Evolutionary conservation across 1,284 basidiomycete species (phyloP), one percentile per base, ranked within the genome.

Genomic region (Cutaneotrichosporon cutaneum): DNA sequence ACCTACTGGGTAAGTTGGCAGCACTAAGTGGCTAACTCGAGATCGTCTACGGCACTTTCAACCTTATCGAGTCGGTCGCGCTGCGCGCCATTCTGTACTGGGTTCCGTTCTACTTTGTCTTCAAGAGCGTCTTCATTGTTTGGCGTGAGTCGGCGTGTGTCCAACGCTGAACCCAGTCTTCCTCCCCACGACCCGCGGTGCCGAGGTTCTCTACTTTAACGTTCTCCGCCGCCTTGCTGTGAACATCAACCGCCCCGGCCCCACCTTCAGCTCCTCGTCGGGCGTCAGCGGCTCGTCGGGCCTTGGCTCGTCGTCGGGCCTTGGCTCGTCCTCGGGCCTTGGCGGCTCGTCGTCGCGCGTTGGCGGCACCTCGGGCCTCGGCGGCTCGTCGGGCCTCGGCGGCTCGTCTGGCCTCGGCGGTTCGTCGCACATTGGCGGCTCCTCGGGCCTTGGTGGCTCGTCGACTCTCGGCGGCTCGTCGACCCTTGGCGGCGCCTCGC

Each of bases 81-180:
- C 58, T 79, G 63, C 72, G 79, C 62, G 65, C 74, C 22, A 73
- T 79, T 63, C 74, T 79, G 56, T 79, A 77, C 73, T 80, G 76
- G 65, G 69, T 79, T 58, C 78, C 80, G 52, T 72, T 91, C 88
- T 94, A 94, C 81, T 95, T 88, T 76, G 87, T 89, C 56, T 85
- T 91, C 84, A 94, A 94, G 88, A 90, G 88, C 59, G 63, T 88
- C 66, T 91, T 92, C 83, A 87, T 91, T 78, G 81, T 94, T 73
- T 94, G 90, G 90, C 78, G 76, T 78, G 60, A 70, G 76, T 75
- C 42, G 24, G 45, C 27, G 42, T 18, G 66, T 33, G 4, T 4
- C 30, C 30, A n/a, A n/a, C n/a, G n/a, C n/a, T n/a, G n/a, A n/a
- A n/a, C n/a, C 18, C 50, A 76, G 73, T 76, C 66, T 72, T 73